These are phyloP conservation scores for Neonectria hederae DNA, from an alignment of 2,329 filamentous ascomycete genomes.

Conservation along the genomic window DNA sequence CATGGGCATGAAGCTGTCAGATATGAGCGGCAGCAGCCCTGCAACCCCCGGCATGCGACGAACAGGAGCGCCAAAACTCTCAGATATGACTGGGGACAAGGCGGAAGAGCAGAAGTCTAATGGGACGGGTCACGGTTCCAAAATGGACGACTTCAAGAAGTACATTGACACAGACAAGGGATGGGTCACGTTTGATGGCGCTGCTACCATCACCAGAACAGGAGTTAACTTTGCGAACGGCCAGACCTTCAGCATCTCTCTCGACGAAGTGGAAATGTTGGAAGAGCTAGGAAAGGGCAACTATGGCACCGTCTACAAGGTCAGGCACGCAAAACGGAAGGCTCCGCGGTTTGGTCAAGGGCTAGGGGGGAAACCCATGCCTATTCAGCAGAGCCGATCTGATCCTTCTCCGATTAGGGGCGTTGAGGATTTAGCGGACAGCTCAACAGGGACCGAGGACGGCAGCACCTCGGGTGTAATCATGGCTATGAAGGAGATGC, in stretches of 20 bases:
- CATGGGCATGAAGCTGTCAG: conserved; percentile 34
- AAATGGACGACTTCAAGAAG: conserved; percentile 72
- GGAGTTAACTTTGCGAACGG: conserved; percentile 94
- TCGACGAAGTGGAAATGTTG: conserved; percentile 93
- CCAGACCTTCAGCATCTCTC: conserved; percentile 88
- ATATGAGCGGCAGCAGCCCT: conserved; percentile 31
- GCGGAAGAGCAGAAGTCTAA: conserved; percentile 43
- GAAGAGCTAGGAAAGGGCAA: conserved; percentile 97
- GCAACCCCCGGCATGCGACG: conserved; percentile 41
- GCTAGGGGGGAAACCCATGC: conserved; percentile 58
- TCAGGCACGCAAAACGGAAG: conserved; percentile 79
- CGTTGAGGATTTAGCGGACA: conserved; percentile 42
- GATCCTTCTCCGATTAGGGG: conserved; percentile 47
- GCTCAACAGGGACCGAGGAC: conserved; percentile 42
- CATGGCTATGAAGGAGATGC: conserved; percentile 99
- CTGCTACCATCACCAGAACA: conserved; percentile 86
- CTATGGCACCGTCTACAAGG: conserved; percentile 98
- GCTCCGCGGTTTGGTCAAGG: conserved; percentile 68
- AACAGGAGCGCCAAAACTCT: conserved; percentile 54
- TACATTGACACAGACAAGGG: conserved; percentile 93
- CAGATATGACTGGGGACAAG: conserved; percentile 49
- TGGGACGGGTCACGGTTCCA: conserved; percentile 54
- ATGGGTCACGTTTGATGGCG: conserved; percentile 90
- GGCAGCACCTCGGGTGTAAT: conserved; percentile 76
- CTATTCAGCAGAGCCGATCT: conserved; percentile 50